phyloP scores from a whole-genome alignment of 2,329 filamentous ascomycete genomes.

The Sporothrix protearum region DNA sequence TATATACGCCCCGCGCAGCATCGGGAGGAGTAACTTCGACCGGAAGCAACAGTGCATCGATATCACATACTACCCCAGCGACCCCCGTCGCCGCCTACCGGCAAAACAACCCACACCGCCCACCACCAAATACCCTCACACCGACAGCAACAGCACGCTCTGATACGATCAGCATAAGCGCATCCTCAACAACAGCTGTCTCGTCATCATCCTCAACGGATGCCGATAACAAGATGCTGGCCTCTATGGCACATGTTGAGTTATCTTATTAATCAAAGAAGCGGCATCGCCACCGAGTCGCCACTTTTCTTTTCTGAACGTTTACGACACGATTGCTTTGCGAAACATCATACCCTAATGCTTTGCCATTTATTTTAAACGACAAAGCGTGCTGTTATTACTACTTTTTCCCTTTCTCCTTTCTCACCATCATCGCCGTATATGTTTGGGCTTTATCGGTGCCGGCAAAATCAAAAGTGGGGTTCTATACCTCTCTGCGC shows the following conservation, averaged over 20 bases:
- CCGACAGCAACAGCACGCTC: constrained; percentile 25
- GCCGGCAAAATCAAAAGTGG: not conserved
- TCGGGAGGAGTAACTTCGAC: not conserved
- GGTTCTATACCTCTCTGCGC: not conserved
- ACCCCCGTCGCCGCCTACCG: not conserved
- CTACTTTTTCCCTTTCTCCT: no score
- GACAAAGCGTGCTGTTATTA: constrained; percentile 14
- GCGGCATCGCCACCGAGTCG: not conserved
- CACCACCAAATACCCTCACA: constrained; percentile 13
- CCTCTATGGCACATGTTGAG: constrained; percentile 30
- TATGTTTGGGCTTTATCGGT: not conserved
- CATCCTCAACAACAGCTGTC: constrained; percentile 19
- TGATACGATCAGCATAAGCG: constrained; percentile 18
- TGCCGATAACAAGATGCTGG: constrained; percentile 27
- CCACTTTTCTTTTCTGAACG: not conserved
- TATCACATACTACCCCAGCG: not conserved
- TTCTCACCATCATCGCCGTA: not conserved
- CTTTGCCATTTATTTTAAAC: not conserved
- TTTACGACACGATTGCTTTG: not conserved
- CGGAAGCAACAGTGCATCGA: not conserved
- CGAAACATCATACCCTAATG: constrained; percentile 4
- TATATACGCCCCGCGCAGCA: not conserved
- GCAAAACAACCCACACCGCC: constrained; percentile 12
- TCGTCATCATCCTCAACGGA: constrained; percentile 23
- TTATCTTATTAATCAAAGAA: constrained; percentile 27